Evolutionary conservation across 139 green algal genomes (phyloP), one percentile per base, ranked within the genome.

Genomic region (Tetraselmis striata): DNA sequence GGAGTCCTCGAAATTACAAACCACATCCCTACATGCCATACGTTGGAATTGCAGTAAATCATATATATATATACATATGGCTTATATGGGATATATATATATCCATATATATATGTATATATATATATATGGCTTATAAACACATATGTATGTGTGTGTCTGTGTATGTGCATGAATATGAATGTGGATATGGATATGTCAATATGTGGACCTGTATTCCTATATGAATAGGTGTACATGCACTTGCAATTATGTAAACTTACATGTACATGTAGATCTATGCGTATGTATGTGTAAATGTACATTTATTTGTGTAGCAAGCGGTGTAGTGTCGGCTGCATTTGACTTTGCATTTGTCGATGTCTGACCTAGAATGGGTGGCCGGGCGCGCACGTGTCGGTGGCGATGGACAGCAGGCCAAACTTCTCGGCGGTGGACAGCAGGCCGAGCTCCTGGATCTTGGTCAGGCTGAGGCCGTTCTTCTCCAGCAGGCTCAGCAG

Each of bases 391-490:
- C 24, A 83, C 76, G 83, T 84, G 83, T 93, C 89, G 26, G 82
- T 83, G n/a, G 88, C 86, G 23, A 84, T 81, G 27, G 86, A 87
- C 24, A 94, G 58, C 2, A 94, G 75, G n/a, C 90, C 90, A 25
- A 93, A 31, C 1, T 85, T 86, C 32, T 94, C 90, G 5, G 91
- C 93, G n/a, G 87, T 95, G 32, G 83, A 90, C 29, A 95, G 88
- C 67, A 95, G 83, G 26, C 92, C 92, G 29, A 85, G 86, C 80
- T 92, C 84, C 84, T 95, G 92, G 67, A 95, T 94, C 67, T 85
- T 89, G n/a, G 85, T 88, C 29, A 95, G 85, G 1, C 92, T 94
- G 0, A 95, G 67, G 32, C 92, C 92, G 45, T 79, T 85, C n/a
- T 83, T 86, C 86, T 95, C 92, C 2, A 84, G 22, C 67, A 87